Base-by-base conservation (phyloP, 176 grass and related monocot species). In the Carex kokanica region DNA sequence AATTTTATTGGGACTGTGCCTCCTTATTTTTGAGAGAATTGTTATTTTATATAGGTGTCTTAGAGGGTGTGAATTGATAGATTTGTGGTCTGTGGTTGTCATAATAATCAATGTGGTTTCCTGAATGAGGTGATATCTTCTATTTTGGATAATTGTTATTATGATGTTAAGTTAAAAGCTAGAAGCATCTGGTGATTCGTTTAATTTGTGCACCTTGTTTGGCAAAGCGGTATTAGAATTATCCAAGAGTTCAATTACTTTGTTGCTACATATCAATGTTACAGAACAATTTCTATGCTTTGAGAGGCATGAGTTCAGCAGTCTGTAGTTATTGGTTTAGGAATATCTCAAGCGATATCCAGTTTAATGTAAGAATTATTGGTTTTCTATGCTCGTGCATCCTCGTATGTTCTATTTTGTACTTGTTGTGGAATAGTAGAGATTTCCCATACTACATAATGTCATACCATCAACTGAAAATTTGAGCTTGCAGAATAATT, bases 61-160 rank as follows among this genome's bases (percentile, higher is more conserved):
- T 32, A 77, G 73, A 77, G 73, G 25, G 49, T 3, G 15, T 56
- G 11, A 32, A 77, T 54, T 77, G 73, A 18, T 14, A 27, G 21
- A 77, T 29, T 6, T 17, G 13, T 27, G 20, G 11, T 14, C 2
- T 56, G 73, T 20, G 38, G 14, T 38, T 18, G 11, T 74, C 17
- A 8, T 56, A 56, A 78, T 78, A 78, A 78, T 78, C 23, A 55
- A 54, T 78, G 24, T 56, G 73, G 51, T 78, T 56, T 69, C 41
- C 31, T 71, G 17, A 56, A 9, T 78, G 51, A 56, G 21, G 49
- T 31, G 25, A 75, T 17, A 78, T 53, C 24, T 31, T 5, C 2
- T 56, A 54, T 32, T 56, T 78, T 54, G 14, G 56, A 56, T 78
- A 56, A 34, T 56, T 34, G 6, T 29, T 56, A 18, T 29, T 56